A percentile compares a stretch with the other conserved stretches of the same genome.
Conservation (phyloP, 2,329 filamentous ascomycete species). For the Aspergillus piperis region DNA sequence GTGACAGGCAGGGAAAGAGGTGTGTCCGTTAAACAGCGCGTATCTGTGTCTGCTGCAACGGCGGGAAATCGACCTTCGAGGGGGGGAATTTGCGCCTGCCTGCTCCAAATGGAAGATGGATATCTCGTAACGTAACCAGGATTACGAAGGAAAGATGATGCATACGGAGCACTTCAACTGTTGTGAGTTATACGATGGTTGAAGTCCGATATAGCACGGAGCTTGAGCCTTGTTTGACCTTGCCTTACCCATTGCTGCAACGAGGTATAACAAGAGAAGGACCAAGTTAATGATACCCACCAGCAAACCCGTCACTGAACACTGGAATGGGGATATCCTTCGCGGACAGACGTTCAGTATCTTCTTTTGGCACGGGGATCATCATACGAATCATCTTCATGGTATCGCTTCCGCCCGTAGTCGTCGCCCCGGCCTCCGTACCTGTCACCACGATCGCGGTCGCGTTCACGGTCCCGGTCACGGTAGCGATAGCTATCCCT, state of each 20-base stretch:
- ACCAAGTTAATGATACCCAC: slow-evolving; percentile 46
- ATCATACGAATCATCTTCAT: slow-evolving; percentile 78
- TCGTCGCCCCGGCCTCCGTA: slow-evolving; percentile 53
- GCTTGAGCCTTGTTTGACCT: slow-evolving; percentile 15
- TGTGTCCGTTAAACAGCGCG: neutral
- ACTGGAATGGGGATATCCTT: slow-evolving; percentile 20
- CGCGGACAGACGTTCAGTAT: slow-evolving; percentile 48
- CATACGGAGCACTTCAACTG: slow-evolving; percentile 18
- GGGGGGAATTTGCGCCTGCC: slow-evolving; percentile 1
- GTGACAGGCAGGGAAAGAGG: neutral
- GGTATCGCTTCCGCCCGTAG: slow-evolving; percentile 65
- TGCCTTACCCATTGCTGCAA: slow-evolving; percentile 41
- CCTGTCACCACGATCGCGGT: slow-evolving; percentile 53
- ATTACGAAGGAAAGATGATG: slow-evolving; percentile 2
- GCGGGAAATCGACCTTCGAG: slow-evolving; percentile 7
- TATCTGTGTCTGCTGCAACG: neutral
- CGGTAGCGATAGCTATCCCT: slow-evolving; percentile 53
- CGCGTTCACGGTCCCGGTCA: slow-evolving; percentile 48
- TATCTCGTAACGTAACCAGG: slow-evolving; percentile 7
- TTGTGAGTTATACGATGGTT: slow-evolving; percentile 18
- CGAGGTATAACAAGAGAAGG: slow-evolving; percentile 29
- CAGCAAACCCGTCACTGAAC: slow-evolving; percentile 40
- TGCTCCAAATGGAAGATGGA: neutral
- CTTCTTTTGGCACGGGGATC: slow-evolving; percentile 66
- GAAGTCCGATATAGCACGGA: slow-evolving; percentile 4